Conservation (phyloP, 176 grass and related monocot species). For the Aegilops sharonensis region DNA sequence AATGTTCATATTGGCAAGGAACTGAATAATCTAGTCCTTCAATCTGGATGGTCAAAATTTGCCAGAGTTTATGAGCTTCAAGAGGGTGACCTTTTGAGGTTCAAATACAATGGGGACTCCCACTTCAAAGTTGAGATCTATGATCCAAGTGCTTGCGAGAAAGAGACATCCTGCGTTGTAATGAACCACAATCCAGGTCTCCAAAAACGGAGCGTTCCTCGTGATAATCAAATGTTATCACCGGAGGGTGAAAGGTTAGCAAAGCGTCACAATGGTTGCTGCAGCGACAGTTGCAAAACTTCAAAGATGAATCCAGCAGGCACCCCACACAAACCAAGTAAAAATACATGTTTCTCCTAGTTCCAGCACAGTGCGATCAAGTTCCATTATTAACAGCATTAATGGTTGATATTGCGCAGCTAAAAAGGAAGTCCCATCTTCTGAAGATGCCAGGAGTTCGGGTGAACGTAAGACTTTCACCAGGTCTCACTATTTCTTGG, state of each 20-base stretch:
- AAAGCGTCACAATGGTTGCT: background rate
- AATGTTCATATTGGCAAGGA: constrained; percentile 19
- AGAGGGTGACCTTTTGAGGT: constrained; percentile 34
- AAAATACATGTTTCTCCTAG: background rate
- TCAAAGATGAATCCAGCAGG: background rate
- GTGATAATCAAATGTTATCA: background rate
- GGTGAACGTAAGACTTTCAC: background rate
- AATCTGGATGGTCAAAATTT: constrained; percentile 38
- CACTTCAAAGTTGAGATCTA: constrained; percentile 50
- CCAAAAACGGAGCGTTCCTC: background rate
- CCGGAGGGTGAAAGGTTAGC: background rate
- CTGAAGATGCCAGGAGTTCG: background rate
- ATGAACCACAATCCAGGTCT: background rate
- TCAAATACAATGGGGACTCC: constrained; percentile 29
- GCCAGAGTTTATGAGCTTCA: constrained; percentile 24
- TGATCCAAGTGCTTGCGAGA: constrained; percentile 39
- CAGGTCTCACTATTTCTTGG: background rate
- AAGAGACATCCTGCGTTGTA: background rate
- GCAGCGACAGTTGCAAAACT: background rate
- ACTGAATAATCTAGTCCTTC: constrained; percentile 19
- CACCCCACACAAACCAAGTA: background rate
- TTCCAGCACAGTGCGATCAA: background rate
- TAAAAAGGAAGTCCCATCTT: background rate
- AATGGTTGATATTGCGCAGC: background rate
- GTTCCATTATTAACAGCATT: background rate